Percentiles rank a stretch among this genome's conserved stretches.
phyloP scores from a whole-genome alignment of 2,329 filamentous ascomycete species.

The Penicillium sp. region DNA sequence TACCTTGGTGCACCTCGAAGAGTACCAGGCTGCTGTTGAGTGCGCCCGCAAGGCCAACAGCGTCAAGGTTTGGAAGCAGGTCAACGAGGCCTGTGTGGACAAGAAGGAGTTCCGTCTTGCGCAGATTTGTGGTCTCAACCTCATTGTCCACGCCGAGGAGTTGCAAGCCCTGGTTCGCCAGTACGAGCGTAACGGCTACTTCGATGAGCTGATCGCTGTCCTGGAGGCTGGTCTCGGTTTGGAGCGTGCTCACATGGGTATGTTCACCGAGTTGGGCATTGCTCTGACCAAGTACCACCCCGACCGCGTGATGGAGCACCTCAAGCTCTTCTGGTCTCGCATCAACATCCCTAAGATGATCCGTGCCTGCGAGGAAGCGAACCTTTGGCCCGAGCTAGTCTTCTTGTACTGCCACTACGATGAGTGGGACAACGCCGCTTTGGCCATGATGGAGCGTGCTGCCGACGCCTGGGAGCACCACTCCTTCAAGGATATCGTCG shows the following conservation, averaged over 20 bases:
- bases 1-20: conserved; percentile 91
- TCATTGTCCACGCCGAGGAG: conserved; percentile 97
- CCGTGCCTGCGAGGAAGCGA: conserved; percentile 85
- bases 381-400: conserved; percentile 94
- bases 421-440: conserved; percentile 93
- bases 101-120: conserved; percentile 99
- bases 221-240: conserved; percentile 93
- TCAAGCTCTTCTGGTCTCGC: conserved; percentile 96
- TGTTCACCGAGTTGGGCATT: conserved; percentile 93
- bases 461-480: conserved; percentile 99
- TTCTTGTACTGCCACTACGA: conserved; percentile 99
- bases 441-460: conserved; percentile 96
- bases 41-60: conserved; percentile 98
- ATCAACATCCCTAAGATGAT: conserved; percentile 99
- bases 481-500: conserved; percentile 97
- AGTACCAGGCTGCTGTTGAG: conserved; percentile 97
- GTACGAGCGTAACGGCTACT: conserved; percentile 96
- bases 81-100: conserved; percentile 89
- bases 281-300: conserved; percentile 93
- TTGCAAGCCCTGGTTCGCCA: conserved; percentile 89
- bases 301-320: conserved; percentile 94
- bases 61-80: conserved; percentile 98
- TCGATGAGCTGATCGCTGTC: conserved; percentile 92
- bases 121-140: conserved; percentile 96
- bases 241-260: conserved; percentile 90